Base-by-base conservation (phyloP, 192 early-diverging fungal genomes). In the Lobosporangium transversale region DNA sequence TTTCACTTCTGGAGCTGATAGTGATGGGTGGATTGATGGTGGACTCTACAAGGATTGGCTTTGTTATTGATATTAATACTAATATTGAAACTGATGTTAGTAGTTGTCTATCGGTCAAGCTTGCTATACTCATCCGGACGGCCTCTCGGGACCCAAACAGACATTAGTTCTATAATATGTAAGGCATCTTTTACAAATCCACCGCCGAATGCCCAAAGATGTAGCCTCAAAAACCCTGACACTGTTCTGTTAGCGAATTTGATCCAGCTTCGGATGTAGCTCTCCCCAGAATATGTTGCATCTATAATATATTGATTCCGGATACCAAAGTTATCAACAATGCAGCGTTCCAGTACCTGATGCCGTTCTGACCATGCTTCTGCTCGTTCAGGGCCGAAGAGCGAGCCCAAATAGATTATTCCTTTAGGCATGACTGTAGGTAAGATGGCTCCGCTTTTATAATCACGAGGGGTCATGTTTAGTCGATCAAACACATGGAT, bases 181-280 rank as follows among this genome's bases (percentile, higher is more conserved):
- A 8, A 8, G 17, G 56, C 15, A 29, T 24, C 21, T 4, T 58
- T 40, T 24, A 42, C 57, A 50, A 81, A 81, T 3, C 51, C 43
- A 12, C 79, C 65, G 42, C 78, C 71, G 20, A 56, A 47, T 11
- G 69, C 62, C 15, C 79, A 60, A 15, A 63, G 55, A 44, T 81
- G 79, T 11, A 69, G 44, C 0, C 60, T 26, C 35, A 75, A 47
- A 21, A 66, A 70, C 24, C 66, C 42, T 1, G 51, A 44, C 0
- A 53, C 53, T 33, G 59, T 53, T 24, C 79, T 74, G 2, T 59
- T 23, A 10, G 36, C 36, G 7, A 23, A 23, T 1, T 68, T 27
- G 20, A 76, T 54, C 29, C 61, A 31, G 8, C 69, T 50, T 1
- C 30, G 31, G 12, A 68, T 51, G 6, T 57, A 23, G 9, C 47